These are phyloP conservation scores for Xylariaceae sp. DNA, from an alignment of 2,329 filamentous ascomycete species.

Conservation along the genomic window DNA sequence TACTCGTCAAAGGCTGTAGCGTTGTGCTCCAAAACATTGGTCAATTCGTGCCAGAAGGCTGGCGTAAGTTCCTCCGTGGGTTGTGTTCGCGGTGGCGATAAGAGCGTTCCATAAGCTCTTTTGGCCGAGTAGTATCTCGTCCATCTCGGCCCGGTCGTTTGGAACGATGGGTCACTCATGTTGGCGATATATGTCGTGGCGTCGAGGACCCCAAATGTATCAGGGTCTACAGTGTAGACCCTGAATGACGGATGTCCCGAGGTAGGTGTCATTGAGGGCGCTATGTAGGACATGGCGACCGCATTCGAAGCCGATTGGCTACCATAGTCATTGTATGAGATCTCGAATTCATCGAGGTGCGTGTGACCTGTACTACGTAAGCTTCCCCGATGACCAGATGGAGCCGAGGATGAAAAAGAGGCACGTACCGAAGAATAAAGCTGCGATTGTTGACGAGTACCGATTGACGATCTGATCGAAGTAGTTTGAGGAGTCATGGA, in stretches of 20 bases:
- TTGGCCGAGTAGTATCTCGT: constrained; percentile 49
- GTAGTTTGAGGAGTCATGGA: constrained; percentile 45
- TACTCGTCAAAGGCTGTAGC: constrained; percentile 37
- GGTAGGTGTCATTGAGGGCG: constrained; percentile 46
- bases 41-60: constrained; percentile 53
- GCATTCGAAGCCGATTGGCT: constrained; percentile 35
- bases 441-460: constrained; percentile 46
- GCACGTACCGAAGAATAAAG: constrained; percentile 41
- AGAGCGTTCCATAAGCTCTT: constrained; percentile 40
- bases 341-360: constrained; percentile 48
- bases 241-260: constrained; percentile 50
- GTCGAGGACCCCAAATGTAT: constrained; percentile 48
- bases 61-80: constrained; percentile 39
- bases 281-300: constrained; percentile 44
- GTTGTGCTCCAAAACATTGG: constrained; percentile 37
- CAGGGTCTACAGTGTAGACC: constrained; percentile 50
- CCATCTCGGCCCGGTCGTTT: constrained; percentile 40
- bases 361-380: constrained; percentile 34
- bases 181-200: constrained; percentile 47
- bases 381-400: no score
- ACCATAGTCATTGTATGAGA: constrained; percentile 44
- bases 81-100: constrained; percentile 30
- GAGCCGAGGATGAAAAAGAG: neutral
- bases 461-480: constrained; percentile 46
- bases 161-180: constrained; percentile 36